Conservation (phyloP, 2,329 filamentous ascomycete genomes). For the Xylariaceae sp. region DNA sequence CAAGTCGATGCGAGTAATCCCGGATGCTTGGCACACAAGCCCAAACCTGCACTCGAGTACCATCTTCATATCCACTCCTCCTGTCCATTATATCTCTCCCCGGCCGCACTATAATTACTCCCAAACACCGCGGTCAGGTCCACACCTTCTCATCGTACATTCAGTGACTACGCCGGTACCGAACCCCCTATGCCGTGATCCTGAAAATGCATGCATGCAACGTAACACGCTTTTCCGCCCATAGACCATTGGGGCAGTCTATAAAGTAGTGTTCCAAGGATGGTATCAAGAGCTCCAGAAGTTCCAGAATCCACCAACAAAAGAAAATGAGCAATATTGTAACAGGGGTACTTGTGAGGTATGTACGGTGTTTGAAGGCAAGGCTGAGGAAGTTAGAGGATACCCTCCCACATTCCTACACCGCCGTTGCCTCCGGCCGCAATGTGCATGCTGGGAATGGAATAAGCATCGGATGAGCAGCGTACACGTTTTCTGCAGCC, state of each 20-base stretch:
- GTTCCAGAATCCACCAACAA: constrained; percentile 23
- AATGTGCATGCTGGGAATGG: constrained; percentile 43
- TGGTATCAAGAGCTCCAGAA: constrained; percentile 28
- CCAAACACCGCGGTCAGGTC: constrained; percentile 24
- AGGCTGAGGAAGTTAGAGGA: constrained; percentile 41
- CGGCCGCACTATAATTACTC: constrained; percentile 14
- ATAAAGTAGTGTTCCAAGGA: constrained; percentile 28
- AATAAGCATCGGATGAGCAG: constrained; percentile 57
- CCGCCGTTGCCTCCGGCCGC: constrained; percentile 47
- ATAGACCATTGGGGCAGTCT: constrained; percentile 30
- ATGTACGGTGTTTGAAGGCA: constrained; percentile 5
- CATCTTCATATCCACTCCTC: constrained; percentile 7
- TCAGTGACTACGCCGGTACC: constrained; percentile 12
- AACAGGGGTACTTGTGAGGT: constrained; percentile 20
- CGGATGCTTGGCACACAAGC: too few species aligned
- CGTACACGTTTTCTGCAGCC: constrained; percentile 61
- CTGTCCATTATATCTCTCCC: constrained; percentile 6
- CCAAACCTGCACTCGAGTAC: constrained; percentile 3
- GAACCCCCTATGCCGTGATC: constrained; percentile 29
- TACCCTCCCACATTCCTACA: constrained; percentile 64
- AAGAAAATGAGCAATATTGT: constrained; percentile 28
- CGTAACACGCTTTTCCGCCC: constrained; percentile 36
- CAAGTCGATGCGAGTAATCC: constrained; percentile 16
- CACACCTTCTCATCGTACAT: constrained; percentile 25
- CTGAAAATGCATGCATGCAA: constrained; percentile 36